phyloP scores from a whole-genome alignment of 2,329 filamentous ascomycete genomes.

The Fusarium phyllophilum region DNA sequence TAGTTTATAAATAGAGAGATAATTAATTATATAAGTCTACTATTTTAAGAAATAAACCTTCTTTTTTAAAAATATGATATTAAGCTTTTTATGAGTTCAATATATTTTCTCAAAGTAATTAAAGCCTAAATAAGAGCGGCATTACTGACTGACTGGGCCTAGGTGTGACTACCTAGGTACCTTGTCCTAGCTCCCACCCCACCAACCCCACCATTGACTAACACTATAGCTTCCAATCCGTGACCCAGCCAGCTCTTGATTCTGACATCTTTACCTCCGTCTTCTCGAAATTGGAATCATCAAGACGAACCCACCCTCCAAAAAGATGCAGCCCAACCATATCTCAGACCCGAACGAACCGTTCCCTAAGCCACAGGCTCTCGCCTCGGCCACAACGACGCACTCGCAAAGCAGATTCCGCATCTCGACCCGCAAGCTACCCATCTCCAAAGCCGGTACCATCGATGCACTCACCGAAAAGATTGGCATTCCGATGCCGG shows the following conservation, averaged over 20 bases:
- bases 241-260: not conserved
- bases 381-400: constrained; percentile 64
- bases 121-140: too few species aligned
- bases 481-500: constrained; percentile 87
- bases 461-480: constrained; percentile 86
- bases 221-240: constrained; percentile 2
- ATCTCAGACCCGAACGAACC: constrained; percentile 58
- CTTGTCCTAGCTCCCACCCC: constrained; percentile 9
- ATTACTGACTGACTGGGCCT: too few species aligned
- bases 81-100: too few species aligned
- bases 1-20: too few species aligned
- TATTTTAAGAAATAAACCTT: too few species aligned
- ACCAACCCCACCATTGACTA: not conserved
- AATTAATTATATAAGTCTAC: too few species aligned
- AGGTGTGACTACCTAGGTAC: not conserved
- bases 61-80: too few species aligned
- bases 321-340: constrained; percentile 51
- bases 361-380: constrained; percentile 62
- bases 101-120: too few species aligned
- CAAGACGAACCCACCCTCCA: not conserved
- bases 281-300: not conserved
- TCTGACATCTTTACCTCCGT: not conserved
- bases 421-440: constrained; percentile 87
- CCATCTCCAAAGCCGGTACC: constrained; percentile 90
- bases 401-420: constrained; percentile 74